Evolutionary conservation across 768 basidiomycete species (phyloP), one percentile per base, ranked within the genome.

Genomic region (Zangia roseola): DNA sequence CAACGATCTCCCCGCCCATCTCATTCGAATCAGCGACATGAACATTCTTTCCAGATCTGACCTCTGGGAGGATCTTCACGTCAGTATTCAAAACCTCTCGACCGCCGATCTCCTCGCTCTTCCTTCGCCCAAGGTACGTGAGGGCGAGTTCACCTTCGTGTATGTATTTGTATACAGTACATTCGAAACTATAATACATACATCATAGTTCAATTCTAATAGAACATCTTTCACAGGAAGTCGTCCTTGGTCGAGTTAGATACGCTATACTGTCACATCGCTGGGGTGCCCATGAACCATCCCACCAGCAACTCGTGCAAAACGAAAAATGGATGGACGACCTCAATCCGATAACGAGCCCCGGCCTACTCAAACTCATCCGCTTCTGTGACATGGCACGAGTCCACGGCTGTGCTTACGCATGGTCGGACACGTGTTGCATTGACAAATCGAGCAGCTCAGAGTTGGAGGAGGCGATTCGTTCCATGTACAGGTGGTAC

Each of bases 1-100:
- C 54, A 56, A 50, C 4, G 40, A 56, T 12, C 54, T 56, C 20
- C 54, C 54, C 17, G n/a, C 42, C 26, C 54, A 56, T 30, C 54
- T 55, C 25, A 56, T 55, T 20, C 37, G 48, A 5, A 20, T 41
- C 33, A 17, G 21, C 6, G 54, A 56, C 43, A 35, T 56, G 43
- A 56, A 42, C 19, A 24, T 55, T 17, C 10, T 50, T 10, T 55
- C 54, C 28, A 40, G 54, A 28, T n/a, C 2, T 4, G 47, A 55
- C 14, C 48, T 56, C 26, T 56, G 54, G 54, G 54, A 55, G 25
- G 48, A 42, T 6, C 31, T 43, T 33, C 43, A 33, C 23, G 10
- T 28, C 14, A 9, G 3, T 14, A 38, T 50, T 17, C 34, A 55
- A 40, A 20, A 10, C 23, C 16, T 43, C 28, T 35, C 47, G 4